Evolutionary conservation across 768 basidiomycete species (phyloP).

Genomic region (Galerina sulciceps): DNA sequence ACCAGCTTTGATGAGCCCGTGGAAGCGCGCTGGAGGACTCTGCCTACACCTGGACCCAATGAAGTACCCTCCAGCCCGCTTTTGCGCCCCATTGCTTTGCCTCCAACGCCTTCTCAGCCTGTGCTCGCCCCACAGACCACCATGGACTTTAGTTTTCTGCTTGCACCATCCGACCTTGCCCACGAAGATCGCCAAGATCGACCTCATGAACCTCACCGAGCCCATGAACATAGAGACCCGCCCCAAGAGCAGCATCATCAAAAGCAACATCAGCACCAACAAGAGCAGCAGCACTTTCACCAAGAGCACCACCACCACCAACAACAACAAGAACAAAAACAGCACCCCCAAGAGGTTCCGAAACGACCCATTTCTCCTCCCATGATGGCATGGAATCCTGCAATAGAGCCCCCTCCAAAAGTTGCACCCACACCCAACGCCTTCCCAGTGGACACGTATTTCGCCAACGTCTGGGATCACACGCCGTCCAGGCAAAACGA

Average conservation of each 20-base stretch:
- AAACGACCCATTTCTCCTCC: conserved; percentile 62
- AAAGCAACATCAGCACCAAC: conserved; percentile 10
- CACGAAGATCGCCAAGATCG: conserved; percentile 22
- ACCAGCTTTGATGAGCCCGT: conserved; percentile 31
- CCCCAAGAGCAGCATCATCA: conserved; percentile 18
- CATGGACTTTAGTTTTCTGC: conserved; percentile 28
- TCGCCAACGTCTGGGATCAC: conserved; percentile 87
- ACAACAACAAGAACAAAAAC: background rate
- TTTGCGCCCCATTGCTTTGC: conserved; percentile 52
- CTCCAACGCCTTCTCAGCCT: conserved; percentile 43
- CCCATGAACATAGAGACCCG: conserved; percentile 23
- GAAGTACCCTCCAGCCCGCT: conserved; percentile 70
- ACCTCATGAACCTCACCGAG: conserved; percentile 15
- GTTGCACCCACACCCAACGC: conserved; percentile 54
- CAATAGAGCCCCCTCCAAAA: conserved; percentile 78
- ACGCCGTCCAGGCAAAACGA: conserved; percentile 46
- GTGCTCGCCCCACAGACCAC: conserved; percentile 22
- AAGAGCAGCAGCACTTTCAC: background rate
- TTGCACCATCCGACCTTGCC: conserved; percentile 19
- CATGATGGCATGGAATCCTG: conserved; percentile 80
- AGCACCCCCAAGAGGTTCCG: conserved; percentile 33
- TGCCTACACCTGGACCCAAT: conserved; percentile 64
- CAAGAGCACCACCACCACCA: conserved; percentile 13
- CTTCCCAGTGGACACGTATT: conserved; percentile 79
- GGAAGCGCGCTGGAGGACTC: conserved; percentile 47